Conservation (phyloP, 2,329 filamentous ascomycete genomes). For the Teratosphaeria zuluensis region DNA sequence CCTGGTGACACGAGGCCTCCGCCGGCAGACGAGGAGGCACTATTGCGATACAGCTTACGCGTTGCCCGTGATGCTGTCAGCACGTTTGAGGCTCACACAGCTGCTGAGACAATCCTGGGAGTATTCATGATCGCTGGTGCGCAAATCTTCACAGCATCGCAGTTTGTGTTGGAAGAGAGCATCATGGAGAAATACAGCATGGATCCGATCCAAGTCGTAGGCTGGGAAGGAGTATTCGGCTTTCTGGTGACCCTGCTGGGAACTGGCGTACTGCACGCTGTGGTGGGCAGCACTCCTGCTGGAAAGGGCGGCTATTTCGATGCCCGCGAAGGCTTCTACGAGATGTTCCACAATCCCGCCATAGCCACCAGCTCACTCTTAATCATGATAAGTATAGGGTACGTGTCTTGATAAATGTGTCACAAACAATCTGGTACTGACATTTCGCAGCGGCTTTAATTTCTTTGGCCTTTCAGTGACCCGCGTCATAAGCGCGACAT, state of each 20-base stretch:
- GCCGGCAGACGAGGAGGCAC: constrained; percentile 5
- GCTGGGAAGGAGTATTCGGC: constrained; percentile 93
- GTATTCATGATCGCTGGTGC: constrained; percentile 85
- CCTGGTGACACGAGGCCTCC: constrained; percentile 15
- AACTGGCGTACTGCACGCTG: constrained; percentile 71
- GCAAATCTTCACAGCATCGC: constrained; percentile 92
- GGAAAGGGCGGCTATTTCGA: constrained; percentile 84
- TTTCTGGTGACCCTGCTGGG: constrained; percentile 67
- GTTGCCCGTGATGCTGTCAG: constrained; percentile 27
- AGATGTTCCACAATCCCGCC: constrained; percentile 62
- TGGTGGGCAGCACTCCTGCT: constrained; percentile 62
- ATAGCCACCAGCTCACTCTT: constrained; percentile 70
- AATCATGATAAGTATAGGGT: constrained; percentile 98
- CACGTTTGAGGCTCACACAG: constrained; percentile 38
- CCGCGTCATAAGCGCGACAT: constrained; percentile 78
- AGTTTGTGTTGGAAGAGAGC: constrained; percentile 93
- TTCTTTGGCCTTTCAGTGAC: constrained; percentile 97
- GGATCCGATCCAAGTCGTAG: constrained; percentile 83
- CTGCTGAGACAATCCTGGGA: constrained; percentile 65
- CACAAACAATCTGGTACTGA: background rate
- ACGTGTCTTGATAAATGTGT: constrained; percentile 28
- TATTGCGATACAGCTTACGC: constrained; percentile 8
- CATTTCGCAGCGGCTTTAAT: constrained; percentile 69
- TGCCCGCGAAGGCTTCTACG: constrained; percentile 70
- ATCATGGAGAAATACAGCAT: constrained; percentile 72